These are phyloP conservation scores for Seiridium unicorne DNA, from an alignment of 2,329 filamentous ascomycete genomes.

Conservation along the genomic window DNA sequence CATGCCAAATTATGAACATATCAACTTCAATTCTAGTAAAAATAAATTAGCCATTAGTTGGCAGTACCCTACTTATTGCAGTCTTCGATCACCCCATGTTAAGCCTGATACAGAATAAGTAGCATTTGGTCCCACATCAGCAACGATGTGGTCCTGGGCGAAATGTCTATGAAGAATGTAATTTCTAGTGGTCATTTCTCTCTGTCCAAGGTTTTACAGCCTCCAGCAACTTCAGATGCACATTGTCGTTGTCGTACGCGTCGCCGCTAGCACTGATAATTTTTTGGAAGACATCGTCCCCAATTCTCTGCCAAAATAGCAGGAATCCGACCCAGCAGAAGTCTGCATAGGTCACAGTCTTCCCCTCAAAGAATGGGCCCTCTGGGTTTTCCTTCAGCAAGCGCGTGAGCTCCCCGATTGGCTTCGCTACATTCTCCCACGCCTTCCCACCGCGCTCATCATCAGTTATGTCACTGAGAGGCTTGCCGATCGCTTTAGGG, in stretches of 20 bases:
- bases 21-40: no score
- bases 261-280: slow-evolving; percentile 37
- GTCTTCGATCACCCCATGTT: no score
- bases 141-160: no score
- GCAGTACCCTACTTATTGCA: no score
- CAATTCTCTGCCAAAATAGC: slow-evolving; percentile 33
- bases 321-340: slow-evolving; percentile 51
- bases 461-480: slow-evolving; percentile 46
- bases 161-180: background rate
- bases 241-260: slow-evolving; percentile 12
- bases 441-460: slow-evolving; percentile 47
- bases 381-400: slow-evolving; percentile 53
- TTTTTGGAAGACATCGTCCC: slow-evolving; percentile 31
- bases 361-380: slow-evolving; percentile 62
- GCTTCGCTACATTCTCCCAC: slow-evolving; percentile 42
- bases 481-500: slow-evolving; percentile 45
- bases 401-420: slow-evolving; percentile 34
- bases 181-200: slow-evolving; percentile 32
- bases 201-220: slow-evolving; percentile 38
- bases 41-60: no score
- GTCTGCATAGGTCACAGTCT: slow-evolving; percentile 54
- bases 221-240: slow-evolving; percentile 39
- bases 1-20: no score
- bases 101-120: no score
- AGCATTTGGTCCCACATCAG: no score